phyloP scores from a whole-genome alignment of 306 rosid genomes.

The Fagus sylvatica region DNA sequence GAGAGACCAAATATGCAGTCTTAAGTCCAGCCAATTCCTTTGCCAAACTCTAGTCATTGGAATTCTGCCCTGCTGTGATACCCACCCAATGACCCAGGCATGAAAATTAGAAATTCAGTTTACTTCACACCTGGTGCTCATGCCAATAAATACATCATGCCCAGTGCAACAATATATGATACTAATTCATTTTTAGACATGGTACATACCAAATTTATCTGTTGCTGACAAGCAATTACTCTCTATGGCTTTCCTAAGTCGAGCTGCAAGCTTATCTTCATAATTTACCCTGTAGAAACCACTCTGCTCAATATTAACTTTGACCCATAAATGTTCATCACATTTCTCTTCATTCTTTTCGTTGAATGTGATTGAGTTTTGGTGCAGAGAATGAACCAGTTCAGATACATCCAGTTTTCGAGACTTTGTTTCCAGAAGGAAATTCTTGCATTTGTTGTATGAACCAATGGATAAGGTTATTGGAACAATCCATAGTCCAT shows the following conservation, averaged over 20 bases:
- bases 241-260: conserved; percentile 49
- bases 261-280: conserved; percentile 52
- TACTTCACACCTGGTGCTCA: not conserved
- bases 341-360: conserved; percentile 20
- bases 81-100: not conserved
- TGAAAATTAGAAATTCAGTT: not conserved
- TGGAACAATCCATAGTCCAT: conserved; percentile 58
- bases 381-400: conserved; percentile 24
- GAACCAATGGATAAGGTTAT: conserved; percentile 55
- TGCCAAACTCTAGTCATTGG: not conserved
- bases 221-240: conserved; percentile 43
- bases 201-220: conserved; percentile 52
- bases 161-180: not conserved
- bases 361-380: conserved; percentile 12
- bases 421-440: conserved; percentile 43
- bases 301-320: conserved; percentile 53
- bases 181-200: not conserved
- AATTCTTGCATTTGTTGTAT: conserved; percentile 35
- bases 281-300: conserved; percentile 67
- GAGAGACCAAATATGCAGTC: not conserved
- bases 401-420: conserved; percentile 48
- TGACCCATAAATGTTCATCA: conserved; percentile 48
- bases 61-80: not conserved
- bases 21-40: not conserved
- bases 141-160: not conserved